Conservation (phyloP, 1,284 basidiomycete species). For the Cryptococcus wingfieldii region DNA sequence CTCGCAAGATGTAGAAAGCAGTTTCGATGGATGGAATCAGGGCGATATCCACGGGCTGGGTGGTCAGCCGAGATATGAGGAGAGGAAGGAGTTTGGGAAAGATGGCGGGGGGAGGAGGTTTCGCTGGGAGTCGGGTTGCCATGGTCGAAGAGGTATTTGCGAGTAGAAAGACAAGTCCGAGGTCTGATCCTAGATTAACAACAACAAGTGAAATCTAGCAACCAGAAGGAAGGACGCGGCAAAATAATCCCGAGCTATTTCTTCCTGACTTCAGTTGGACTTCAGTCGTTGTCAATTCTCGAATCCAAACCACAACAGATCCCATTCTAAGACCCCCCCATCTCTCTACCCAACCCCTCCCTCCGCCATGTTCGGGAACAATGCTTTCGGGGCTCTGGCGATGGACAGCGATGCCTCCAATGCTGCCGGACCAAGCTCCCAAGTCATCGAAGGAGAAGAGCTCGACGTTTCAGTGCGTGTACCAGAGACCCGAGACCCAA, state of each 20-base stretch:
- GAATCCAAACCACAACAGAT: too few relatives aligned
- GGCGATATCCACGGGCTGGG: neutral
- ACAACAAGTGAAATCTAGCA: too few relatives aligned
- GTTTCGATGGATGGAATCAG: slow-evolving; percentile 7
- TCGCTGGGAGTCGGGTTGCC: too few relatives aligned
- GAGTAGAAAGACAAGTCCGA: too few relatives aligned
- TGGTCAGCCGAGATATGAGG: slow-evolving; percentile 13
- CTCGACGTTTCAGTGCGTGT: slow-evolving; percentile 20
- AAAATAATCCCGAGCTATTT: too few relatives aligned
- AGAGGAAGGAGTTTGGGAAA: slow-evolving; percentile 15
- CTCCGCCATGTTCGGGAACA: slow-evolving; percentile 25
- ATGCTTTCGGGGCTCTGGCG: slow-evolving; percentile 35
- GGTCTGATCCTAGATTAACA: too few relatives aligned
- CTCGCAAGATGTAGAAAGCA: slow-evolving; percentile 11
- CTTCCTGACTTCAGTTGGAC: too few relatives aligned
- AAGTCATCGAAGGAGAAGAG: slow-evolving; percentile 39
- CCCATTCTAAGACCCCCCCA: too few relatives aligned
- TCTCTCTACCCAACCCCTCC: too few relatives aligned
- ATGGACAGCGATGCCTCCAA: slow-evolving; percentile 17
- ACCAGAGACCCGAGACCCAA: neutral
- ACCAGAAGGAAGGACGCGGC: too few relatives aligned
- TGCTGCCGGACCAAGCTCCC: slow-evolving; percentile 19
- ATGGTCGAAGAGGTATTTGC: too few relatives aligned
- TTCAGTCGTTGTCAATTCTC: too few relatives aligned
- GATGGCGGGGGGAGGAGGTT: slow-evolving; percentile 13